Base-by-base conservation (phyloP, 257 asterid genomes). In the Thymus mandschuricus region DNA sequence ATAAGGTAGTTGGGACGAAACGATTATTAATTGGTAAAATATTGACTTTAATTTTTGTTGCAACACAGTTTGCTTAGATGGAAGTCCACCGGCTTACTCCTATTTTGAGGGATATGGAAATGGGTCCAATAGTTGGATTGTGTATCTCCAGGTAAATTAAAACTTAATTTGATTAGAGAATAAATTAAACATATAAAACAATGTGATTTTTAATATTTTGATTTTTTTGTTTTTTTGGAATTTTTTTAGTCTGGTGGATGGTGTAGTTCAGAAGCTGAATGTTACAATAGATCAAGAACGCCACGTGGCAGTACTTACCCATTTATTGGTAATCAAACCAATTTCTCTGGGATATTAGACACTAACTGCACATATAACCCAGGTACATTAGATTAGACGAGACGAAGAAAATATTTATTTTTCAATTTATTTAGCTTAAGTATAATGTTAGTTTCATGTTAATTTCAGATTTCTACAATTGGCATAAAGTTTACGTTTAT, bases 41-140 rank as follows among this genome's bases (percentile, higher is more conserved):
- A 21, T 21, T 21, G 21, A 21, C 21, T 12, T 29, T 67, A 5
- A 35, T 35, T 59, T 46, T 60, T 8, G 4, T 9, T 52, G 41
- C 40, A 21, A 21, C 21, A 21, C 21, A 77, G 85, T 70, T 60
- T 81, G 85, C 62, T 74, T 81, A 41, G 85, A 81, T 59, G 82
- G 82, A 2, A 81, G 78, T 31, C 82, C 82, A 34, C 73, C 82
- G 3, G 75, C 82, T 31, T 81, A 81, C 69, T 54, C 64, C 38
- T 65, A 49, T 48, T 55, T 7, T 3, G 52, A 70, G 50, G 82
- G 85, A 60, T 64, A 11, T 10, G 80, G 82, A 52, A 63, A 46
- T 5, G 80, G 76, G 12, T 61, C 77, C 5, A 55, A 58, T 54
- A 73, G 69, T 51, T 81, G 82, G 85, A 49, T 76, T 33, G 65